Percentiles rank a stretch among this genome's conserved stretches.
phyloP scores from a whole-genome alignment of 108 stramenopile species.

The Conticribra guillardii region DNA sequence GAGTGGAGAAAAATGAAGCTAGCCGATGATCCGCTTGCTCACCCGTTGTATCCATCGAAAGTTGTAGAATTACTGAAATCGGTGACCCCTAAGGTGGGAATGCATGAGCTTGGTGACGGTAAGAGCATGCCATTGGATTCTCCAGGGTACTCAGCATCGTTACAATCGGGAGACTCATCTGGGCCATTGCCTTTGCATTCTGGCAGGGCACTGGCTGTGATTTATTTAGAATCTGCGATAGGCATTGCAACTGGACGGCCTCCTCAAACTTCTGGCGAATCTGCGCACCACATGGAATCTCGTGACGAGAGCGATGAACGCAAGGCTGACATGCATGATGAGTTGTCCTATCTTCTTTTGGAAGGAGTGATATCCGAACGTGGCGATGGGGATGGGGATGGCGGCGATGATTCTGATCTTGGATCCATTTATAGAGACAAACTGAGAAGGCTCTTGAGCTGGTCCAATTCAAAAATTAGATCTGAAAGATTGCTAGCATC shows the following conservation, averaged over 20 bases:
- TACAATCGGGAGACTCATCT: constrained; percentile 4
- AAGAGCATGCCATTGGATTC: constrained; percentile 10
- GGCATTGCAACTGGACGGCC: constrained; percentile 81
- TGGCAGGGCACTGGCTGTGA: constrained; percentile 79
- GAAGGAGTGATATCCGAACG: constrained; percentile 90
- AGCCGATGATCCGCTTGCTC: constrained; percentile 69
- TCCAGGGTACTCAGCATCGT: not conserved
- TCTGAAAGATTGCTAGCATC: constrained; percentile 74
- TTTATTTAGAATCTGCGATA: constrained; percentile 83
- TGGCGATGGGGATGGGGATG: constrained; percentile 58
- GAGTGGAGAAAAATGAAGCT: constrained; percentile 71
- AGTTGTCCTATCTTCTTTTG: constrained; percentile 77
- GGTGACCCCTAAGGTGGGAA: constrained; percentile 24
- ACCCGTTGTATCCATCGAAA: constrained; percentile 60
- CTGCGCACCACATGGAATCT: constrained; percentile 6
- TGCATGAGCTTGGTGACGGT: not conserved
- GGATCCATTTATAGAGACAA: constrained; percentile 78
- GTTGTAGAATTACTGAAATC: constrained; percentile 82
- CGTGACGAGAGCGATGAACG: constrained; percentile 50
- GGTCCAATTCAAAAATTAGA: constrained; percentile 73
- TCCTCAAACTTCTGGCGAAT: constrained; percentile 43
- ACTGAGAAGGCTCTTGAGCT: constrained; percentile 74
- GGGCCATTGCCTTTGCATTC: constrained; percentile 71
- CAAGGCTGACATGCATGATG: constrained; percentile 84
- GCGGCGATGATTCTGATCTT: constrained; percentile 60